phyloP scores from a whole-genome alignment of 75 land plant genomes.

The Cupressus sempervirens region DNA sequence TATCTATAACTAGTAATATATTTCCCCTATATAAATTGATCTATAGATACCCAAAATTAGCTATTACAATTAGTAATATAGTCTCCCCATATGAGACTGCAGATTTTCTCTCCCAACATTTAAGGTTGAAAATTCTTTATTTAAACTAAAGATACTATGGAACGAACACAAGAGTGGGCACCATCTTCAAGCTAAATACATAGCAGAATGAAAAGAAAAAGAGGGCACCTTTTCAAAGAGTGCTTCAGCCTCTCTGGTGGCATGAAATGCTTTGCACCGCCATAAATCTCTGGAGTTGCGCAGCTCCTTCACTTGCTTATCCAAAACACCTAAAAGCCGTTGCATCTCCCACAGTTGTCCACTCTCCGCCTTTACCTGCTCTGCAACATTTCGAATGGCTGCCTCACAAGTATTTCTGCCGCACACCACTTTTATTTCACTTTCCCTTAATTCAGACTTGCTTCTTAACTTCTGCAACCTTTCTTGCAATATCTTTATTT shows the following conservation, averaged over 20 bases:
- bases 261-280: not conserved
- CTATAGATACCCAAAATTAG: no score
- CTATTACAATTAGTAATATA: no score
- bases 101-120: not conserved
- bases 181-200: not conserved
- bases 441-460: constrained; percentile 1
- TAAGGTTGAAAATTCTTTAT: not conserved
- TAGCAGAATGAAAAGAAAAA: not conserved
- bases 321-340: not conserved
- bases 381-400: not conserved
- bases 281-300: not conserved
- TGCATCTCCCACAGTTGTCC: not conserved
- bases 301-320: constrained; percentile 1
- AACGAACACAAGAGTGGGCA: not conserved
- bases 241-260: not conserved
- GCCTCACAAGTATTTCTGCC: not conserved
- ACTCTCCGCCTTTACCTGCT: not conserved
- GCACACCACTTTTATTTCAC: not conserved
- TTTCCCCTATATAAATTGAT: no score
- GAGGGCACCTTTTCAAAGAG: not conserved
- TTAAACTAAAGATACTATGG: no score
- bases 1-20: no score
- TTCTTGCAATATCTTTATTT: not conserved
- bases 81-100: no score
- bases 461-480: not conserved